Evolutionary conservation across 1,139 yeast genomes (phyloP).

Genomic region (Yamadazyma pseudoaaseri): DNA sequence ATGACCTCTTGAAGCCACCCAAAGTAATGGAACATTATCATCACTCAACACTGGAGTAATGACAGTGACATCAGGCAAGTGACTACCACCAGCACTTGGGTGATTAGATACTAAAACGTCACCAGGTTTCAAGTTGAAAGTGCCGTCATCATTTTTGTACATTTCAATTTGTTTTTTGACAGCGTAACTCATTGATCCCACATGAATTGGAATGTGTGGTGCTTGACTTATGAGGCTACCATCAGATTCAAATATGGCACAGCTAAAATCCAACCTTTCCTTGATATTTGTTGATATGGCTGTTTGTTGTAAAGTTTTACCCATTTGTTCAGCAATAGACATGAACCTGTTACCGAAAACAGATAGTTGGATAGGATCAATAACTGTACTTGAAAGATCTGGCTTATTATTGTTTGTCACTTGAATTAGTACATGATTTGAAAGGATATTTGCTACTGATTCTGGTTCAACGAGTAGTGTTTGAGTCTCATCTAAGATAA

Average conservation of each 20-base stretch:
- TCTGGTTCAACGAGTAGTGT: slow-evolving; percentile 17
- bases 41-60: slow-evolving; percentile 56
- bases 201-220: slow-evolving; percentile 84
- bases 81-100: slow-evolving; percentile 81
- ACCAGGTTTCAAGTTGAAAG: slow-evolving; percentile 47
- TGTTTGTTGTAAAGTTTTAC: slow-evolving; percentile 17
- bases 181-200: slow-evolving; percentile 88
- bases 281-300: slow-evolving; percentile 64
- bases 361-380: slow-evolving; percentile 17
- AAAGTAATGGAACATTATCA: slow-evolving; percentile 33
- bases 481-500: slow-evolving; percentile 18
- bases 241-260: slow-evolving; percentile 73
- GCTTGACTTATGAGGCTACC: slow-evolving; percentile 86
- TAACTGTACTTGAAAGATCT: slow-evolving; percentile 15
- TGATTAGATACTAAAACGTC: slow-evolving; percentile 79
- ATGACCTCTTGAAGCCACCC: slow-evolving; percentile 50
- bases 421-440: slow-evolving; percentile 17
- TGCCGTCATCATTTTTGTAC: slow-evolving; percentile 40
- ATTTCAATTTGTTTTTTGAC: slow-evolving; percentile 63
- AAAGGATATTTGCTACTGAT: slow-evolving; percentile 14
- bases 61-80: slow-evolving; percentile 81
- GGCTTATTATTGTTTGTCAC: slow-evolving; percentile 10
- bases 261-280: slow-evolving; percentile 79
- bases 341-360: slow-evolving; percentile 18
- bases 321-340: slow-evolving; percentile 20